Evolutionary conservation across 2,329 filamentous ascomycete genomes (phyloP), one percentile per base, ranked within the genome.

Genomic region (Aspergillus pseudotamarii): DNA sequence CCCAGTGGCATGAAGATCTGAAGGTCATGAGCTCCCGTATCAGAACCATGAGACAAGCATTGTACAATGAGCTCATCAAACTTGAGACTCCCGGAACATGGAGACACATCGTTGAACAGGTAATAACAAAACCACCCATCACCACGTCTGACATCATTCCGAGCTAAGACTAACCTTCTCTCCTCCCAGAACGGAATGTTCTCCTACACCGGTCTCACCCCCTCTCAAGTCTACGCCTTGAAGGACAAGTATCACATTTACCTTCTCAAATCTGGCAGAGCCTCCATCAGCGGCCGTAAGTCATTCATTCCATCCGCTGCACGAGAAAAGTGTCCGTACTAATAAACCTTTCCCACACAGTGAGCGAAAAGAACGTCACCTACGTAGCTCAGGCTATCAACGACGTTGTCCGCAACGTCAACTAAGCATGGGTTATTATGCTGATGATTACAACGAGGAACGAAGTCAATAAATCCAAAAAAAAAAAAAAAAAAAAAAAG

Each of bases 81-180:
- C 85, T 96, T 59, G 86, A 87, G 60, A 97, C 94, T 0, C 94
- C 94, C 0, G 94, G 94, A 43, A 91, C 88, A n/a, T 98, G 95
- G 94, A 93, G 94, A 77, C 94, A 98, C 82, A 96, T 98, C 77
- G 95, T 94, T 55, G 92, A 97, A 73, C 94, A 98, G 86, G 97
- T 97, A 70, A 60, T 62, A 63, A 11, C 14, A 45, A 32, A 28
- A 19, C 34, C 23, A 12, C 43, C 21, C 57, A 26, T 23, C 23
- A 36, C 23, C 59, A 4, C 4, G 12, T n/a, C 8, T 46, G 3
- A 21, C 16, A 11, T 16, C 19, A 12, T 32, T 6, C 6, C 34
- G 62, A 59, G 59, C n/a, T 14, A 45, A 56, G 30, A 51, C 26
- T 61, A 61, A 57, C 41, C 32, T 41, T 58, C 28, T 19, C n/a